Conservation (phyloP, 345 rosid species). For the Kernera saxatilis region DNA sequence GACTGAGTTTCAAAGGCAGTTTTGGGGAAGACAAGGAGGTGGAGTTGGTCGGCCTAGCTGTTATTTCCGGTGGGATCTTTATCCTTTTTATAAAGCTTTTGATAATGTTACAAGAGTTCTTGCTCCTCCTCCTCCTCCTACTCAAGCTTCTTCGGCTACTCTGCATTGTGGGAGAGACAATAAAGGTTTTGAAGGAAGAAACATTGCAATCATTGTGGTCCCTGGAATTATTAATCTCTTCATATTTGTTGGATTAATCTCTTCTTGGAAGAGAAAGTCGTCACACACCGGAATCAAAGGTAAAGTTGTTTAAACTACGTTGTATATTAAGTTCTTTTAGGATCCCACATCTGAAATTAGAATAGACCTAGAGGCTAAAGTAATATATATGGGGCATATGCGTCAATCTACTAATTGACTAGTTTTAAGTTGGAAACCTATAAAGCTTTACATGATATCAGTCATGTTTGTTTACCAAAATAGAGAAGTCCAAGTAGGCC, state of each 20-base stretch:
- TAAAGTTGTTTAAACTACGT: background rate
- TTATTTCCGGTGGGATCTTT: conserved; percentile 30
- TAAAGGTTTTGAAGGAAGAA: conserved; percentile 14
- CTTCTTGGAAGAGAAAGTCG: conserved; percentile 8
- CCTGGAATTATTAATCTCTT: conserved; percentile 6
- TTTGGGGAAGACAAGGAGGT: conserved; percentile 39
- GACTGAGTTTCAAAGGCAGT: conserved; percentile 24
- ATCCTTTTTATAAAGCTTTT: background rate
- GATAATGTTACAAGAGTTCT: conserved; percentile 10
- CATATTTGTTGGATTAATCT: background rate
- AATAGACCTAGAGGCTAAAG: too few species aligned
- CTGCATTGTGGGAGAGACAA: background rate
- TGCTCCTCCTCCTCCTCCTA: conserved; percentile 19
- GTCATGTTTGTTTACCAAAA: too few species aligned
- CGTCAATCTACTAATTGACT: background rate
- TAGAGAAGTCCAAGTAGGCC: too few species aligned
- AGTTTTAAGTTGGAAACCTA: conserved; percentile 25
- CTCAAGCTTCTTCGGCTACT: background rate
- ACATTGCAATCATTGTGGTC: conserved; percentile 24
- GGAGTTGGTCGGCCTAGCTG: conserved; percentile 40
- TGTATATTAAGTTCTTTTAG: background rate
- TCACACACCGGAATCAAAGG: conserved; percentile 6
- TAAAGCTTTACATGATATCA: background rate
- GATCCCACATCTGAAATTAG: too few species aligned
- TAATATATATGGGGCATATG: background rate